Base-by-base conservation (phyloP, 2,329 filamentous ascomycete genomes). In the Septoria linicola region DNA sequence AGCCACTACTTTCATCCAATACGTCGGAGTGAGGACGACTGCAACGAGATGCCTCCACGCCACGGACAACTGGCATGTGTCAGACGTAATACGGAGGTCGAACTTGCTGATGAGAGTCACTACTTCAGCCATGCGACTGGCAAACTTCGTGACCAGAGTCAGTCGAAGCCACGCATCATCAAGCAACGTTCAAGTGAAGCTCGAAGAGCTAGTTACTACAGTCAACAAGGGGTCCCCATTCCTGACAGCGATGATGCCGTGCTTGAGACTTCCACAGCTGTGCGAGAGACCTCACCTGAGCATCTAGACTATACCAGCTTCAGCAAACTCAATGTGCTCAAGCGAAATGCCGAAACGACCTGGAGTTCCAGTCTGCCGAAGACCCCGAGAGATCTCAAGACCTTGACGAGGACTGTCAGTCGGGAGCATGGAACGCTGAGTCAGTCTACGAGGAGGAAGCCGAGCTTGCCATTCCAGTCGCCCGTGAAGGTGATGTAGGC, bases 381-480 rank as follows among this genome's bases (percentile, higher is more conserved):
- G 17, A 50, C 41, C 7, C 36, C 53, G 19, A 60, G 46, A 23
- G 57, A 66, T 46, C 36, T 65, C 49, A 52, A 41, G 21, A 43
- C 50, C 3, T 37, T 66, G 43, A 66, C 62, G 13, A 52, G 63
- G 41, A 57, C 39, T 1, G 62, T 65, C 20, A 65, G 63, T 34
- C 51, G 49, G 31, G 59, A 57, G 11, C 36, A 61, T 46, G 64
- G 64, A 1, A 66, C 64, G 14, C 31, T 63, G 42, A 65, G 62
- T 41, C 63, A 65, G 48, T 52, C 58, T 39, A 45, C 53, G 23
- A 58, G 60, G 30, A 57, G 64, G 39, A 51, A 56, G 31, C 48
- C 59, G 16, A 63, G 59, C 41, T n/a, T 61, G 40, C 46, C 53
- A 10, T 65, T 65, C n/a, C 56, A 52, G 37, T 59, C 53, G n/a